Base-by-base conservation (phyloP, 148 eudicot genomes). In the Chenopodium album region DNA sequence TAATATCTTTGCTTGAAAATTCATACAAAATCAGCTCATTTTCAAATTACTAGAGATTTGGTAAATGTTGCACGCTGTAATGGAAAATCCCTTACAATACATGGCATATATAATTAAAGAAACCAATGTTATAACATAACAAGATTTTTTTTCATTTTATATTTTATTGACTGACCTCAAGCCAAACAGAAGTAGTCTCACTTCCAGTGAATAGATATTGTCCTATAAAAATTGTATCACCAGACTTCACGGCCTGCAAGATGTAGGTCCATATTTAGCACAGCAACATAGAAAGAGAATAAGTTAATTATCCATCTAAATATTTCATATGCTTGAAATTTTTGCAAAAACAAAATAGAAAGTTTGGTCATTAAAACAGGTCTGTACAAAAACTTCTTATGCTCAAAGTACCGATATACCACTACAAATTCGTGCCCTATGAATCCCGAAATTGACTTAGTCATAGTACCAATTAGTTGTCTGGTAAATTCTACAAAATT, bases 181-280 rank as follows among this genome's bases (percentile, higher is more conserved):
- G 90, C 98, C 97, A 95, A 85, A 95, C 97, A 81, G 98, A 95
- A 69, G 97, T 95, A 72, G 91, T 93, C 86, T 95, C 98, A 85
- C 96, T 95, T 82, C 98, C 97, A 59, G 98, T 93, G 86, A 93
- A 95, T 59, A 95, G 90, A 84, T 95, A 95, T 81, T 95, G 93
- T 71, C 98, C 98, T 76, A 95, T 83, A 85, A 95, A 95, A 79
- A 95, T 95, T 23, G 98, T 95, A 87, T 95, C 98, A 46, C 98
- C 97, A 80, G 85, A 87, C 85, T 92, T 92, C 87, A 95, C 97
- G n/a, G 92, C 97, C 98, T 95, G 94, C 84, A 71, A 17, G 71
- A 78, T 86, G 74, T 84, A 32, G 48, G 44, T 73, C 60, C 79
- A 84, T 34, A 41, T 73, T 79, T 34, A 47, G 59, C 82, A 79